Conservation (phyloP, 805 yeast species). For the Zygosaccharomyces gambellarensis region DNA sequence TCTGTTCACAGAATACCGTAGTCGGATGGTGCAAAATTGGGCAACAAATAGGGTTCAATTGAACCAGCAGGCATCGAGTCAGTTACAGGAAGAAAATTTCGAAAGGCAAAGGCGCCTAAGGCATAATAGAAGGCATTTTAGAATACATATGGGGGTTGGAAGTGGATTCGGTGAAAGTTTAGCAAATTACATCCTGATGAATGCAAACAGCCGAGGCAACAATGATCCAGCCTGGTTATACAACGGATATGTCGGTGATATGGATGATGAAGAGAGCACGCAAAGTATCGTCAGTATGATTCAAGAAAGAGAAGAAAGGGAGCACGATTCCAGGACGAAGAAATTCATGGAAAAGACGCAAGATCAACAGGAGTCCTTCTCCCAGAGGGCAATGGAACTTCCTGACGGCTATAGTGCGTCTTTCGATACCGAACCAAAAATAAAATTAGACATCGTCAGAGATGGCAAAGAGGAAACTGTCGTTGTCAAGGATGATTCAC, state of each 20-base stretch:
- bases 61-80: constrained; percentile 5
- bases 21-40: constrained; percentile 17
- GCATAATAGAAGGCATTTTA: constrained; percentile 6
- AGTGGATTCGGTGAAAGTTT: constrained; percentile 13
- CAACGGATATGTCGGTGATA: constrained; percentile 4
- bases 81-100: neutral
- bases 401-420: constrained; percentile 33
- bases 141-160: constrained; percentile 10
- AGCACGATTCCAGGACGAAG: constrained; percentile 24
- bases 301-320: constrained; percentile 33
- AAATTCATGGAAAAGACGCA: constrained; percentile 26
- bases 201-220: constrained; percentile 3
- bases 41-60: constrained; percentile 15
- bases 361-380: constrained; percentile 24
- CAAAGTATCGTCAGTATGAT: constrained; percentile 32
- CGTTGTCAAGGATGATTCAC: constrained; percentile 22
- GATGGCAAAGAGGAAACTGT: constrained; percentile 20
- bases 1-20: constrained; percentile 21
- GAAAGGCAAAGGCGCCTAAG: constrained; percentile 1
- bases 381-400: constrained; percentile 20
- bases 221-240: constrained; percentile 5
- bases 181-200: constrained; percentile 10
- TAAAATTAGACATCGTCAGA: constrained; percentile 16
- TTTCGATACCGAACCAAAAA: constrained; percentile 24
- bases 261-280: constrained; percentile 23